Evolutionary conservation across 345 rosid species (phyloP), one percentile per base, ranked within the genome.

Genomic region (Camelina sativa): DNA sequence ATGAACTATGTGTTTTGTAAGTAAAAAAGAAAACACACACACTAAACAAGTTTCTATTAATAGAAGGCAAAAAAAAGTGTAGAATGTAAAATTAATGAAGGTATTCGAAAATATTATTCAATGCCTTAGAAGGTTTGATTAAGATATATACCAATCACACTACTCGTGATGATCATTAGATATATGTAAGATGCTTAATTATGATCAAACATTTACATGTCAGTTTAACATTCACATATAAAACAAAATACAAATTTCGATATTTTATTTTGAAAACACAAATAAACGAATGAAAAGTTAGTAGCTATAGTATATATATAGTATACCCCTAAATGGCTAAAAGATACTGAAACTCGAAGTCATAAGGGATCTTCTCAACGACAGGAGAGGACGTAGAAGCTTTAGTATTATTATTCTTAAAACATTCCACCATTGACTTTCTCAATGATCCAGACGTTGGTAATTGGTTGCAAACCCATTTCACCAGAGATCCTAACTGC

Each of bases 381-480:
- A 86, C 72, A 12, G 8, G 41, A 58, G 72, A 35, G 17, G 78
- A 69, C 4, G 84, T 77, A 5, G 74, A 72, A 44, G 86, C 37
- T 71, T 87, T 84, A 73, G 86, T 80, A 22, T 78, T 82, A 73
- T 73, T 71, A 78, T 67, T 78, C 75, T 90, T 84, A 79, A 88
- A 90, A 84, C 92, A 94, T 46, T 94, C 97, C 79, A 88, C 96
- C 79, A 91, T 86, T 61, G 97, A 91, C 76, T 91, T 94, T 79
- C 97, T 88, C 17, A 94, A 56, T 2, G 95, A 81, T 44, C 93
- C 95, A 34, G 97, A 91, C 11, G 95, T 87, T 5, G 96, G 95
- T 61, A 94, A 73, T 66, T 94, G 97, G 69, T 86, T 91, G 77
- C 98, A 90, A 44, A 94, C 86, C 98, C 98, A 94, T 80, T 90